These are phyloP conservation scores for Vitis amurensis DNA, from an alignment of 164 flowering plant genomes.

Conservation along the genomic window DNA sequence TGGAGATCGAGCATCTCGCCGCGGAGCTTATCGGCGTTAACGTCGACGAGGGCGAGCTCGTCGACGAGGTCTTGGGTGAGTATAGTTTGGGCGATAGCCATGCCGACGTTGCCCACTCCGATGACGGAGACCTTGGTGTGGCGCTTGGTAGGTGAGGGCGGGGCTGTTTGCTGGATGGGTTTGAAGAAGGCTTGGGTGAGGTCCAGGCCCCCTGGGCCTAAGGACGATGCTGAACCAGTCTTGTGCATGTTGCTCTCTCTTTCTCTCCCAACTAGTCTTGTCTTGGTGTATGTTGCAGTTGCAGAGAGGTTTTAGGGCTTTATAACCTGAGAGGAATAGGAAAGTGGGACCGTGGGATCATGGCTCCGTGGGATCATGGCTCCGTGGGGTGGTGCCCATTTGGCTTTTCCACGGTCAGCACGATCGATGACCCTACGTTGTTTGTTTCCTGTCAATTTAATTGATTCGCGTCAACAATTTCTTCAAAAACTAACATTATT, in stretches of 20 bases:
- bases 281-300: too few relatives aligned
- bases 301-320: too few relatives aligned
- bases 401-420: too few relatives aligned
- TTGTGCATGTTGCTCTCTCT: constrained; percentile 31
- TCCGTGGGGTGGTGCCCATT: too few relatives aligned
- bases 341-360: too few relatives aligned
- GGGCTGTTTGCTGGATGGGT: constrained; percentile 38
- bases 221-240: constrained; percentile 35
- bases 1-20: constrained; percentile 88
- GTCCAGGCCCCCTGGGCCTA: constrained; percentile 65
- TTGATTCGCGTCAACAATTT: too few relatives aligned
- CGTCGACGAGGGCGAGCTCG: constrained; percentile 79
- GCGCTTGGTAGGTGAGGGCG: constrained; percentile 50
- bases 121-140: constrained; percentile 73
- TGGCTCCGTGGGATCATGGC: too few relatives aligned
- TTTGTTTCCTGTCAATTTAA: too few relatives aligned
- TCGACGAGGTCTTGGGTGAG: constrained; percentile 78
- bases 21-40: constrained; percentile 66
- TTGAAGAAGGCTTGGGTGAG: constrained; percentile 55
- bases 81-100: constrained; percentile 92
- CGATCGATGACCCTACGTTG: too few relatives aligned
- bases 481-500: too few relatives aligned
- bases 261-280: too few relatives aligned
- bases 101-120: constrained; percentile 80
- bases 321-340: too few relatives aligned